Evolutionary conservation across 2,329 filamentous ascomycete genomes (phyloP).

Genomic region (Fusarium algeriense): DNA sequence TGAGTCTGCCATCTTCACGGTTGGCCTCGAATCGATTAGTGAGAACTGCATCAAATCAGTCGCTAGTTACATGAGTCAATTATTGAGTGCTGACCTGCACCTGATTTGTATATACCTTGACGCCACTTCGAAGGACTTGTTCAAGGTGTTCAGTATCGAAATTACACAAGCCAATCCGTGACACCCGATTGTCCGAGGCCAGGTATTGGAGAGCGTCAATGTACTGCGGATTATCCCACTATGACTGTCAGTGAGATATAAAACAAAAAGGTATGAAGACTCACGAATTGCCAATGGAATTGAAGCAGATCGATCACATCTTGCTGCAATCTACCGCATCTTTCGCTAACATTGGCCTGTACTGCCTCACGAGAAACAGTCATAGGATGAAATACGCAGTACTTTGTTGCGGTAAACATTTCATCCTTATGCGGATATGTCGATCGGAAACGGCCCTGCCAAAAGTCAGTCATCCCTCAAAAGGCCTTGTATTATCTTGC

Average conservation of each 20-base stretch:
- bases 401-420: background rate
- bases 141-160: background rate
- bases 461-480: accelerated
- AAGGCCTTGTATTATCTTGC: accelerated
- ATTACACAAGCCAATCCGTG: background rate
- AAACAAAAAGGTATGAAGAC: accelerated
- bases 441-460: background rate
- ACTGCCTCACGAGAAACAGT: background rate
- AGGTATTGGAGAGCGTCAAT: background rate
- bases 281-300: background rate
- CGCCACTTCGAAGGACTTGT: background rate
- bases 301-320: background rate
- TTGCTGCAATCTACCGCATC: background rate
- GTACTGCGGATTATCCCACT: background rate
- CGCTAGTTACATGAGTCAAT: accelerated
- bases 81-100: background rate
- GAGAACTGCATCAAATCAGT: background rate
- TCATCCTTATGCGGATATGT: background rate
- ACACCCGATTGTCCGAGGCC: background rate
- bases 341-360: background rate
- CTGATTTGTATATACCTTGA: background rate
- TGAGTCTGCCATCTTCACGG: background rate
- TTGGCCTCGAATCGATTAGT: background rate
- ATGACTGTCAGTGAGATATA: background rate
- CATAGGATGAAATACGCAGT: background rate